Evolutionary conservation across 2,329 filamentous ascomycete species (phyloP).

Genomic region (Xylariaceae sp.): DNA sequence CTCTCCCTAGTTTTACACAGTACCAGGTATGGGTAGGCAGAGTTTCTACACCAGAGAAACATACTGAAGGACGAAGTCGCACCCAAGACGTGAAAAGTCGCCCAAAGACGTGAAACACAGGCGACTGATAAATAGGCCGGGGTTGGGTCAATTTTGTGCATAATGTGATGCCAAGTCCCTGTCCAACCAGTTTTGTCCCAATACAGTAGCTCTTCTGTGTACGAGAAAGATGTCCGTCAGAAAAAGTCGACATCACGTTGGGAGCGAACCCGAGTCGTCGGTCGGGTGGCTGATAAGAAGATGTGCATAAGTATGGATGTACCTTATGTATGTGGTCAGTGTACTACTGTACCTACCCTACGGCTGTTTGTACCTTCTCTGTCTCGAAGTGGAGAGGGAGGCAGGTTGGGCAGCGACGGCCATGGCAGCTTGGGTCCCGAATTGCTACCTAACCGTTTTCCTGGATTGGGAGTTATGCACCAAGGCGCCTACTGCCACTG

Average conservation of each 20-base stretch:
- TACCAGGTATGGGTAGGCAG: no score
- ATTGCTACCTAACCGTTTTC: conserved; percentile 26
- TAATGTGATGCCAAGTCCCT: conserved; percentile 7
- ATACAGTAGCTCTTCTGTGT: conserved; percentile 12
- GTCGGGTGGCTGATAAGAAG: no score
- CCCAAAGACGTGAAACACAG: no score
- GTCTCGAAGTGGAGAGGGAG: conserved; percentile 6
- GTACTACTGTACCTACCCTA: conserved; percentile 1
- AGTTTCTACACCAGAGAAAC: no score
- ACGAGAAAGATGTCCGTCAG: conserved; percentile 6
- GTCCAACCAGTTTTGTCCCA: conserved; percentile 4
- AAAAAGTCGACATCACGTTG: neutral
- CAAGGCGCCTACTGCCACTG: conserved; percentile 21
- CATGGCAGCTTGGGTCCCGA: conserved; percentile 8
- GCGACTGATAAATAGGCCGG: conserved; percentile 3
- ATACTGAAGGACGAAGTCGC: no score
- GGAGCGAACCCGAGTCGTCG: no score
- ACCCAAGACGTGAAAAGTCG: no score
- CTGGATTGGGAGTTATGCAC: conserved; percentile 14
- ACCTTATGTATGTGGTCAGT: neutral
- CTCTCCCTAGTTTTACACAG: no score
- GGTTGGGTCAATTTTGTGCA: conserved; percentile 1
- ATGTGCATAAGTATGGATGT: no score
- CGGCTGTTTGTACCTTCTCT: conserved; percentile 3
- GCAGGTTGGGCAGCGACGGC: conserved; percentile 28